Evolutionary conservation across 1,139 yeast genomes (phyloP).

Genomic region (Scheffersomyces insectosa): DNA sequence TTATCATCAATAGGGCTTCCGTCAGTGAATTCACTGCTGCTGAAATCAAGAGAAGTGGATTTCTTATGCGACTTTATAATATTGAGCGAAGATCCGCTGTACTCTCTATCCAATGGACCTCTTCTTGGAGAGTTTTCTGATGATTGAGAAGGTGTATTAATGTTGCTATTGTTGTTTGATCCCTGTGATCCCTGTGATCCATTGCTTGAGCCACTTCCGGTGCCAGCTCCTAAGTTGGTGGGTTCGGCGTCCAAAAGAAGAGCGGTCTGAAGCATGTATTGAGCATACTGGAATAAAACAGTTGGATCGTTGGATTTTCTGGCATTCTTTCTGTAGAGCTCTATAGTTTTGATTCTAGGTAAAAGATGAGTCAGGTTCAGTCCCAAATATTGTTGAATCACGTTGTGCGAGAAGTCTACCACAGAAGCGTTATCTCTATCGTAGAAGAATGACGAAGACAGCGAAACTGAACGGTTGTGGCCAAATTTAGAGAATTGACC

Average conservation of each 20-base stretch:
- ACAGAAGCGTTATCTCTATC: constrained; percentile 38
- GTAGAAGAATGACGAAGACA: constrained; percentile 38
- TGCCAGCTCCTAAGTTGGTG: constrained; percentile 1
- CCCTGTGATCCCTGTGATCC: constrained; percentile 5
- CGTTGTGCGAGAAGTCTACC: constrained; percentile 43
- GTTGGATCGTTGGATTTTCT: constrained; percentile 83
- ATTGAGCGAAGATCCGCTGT: constrained; percentile 7
- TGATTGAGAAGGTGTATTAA: constrained; percentile 15
- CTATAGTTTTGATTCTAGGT: constrained; percentile 85
- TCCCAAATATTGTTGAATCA: constrained; percentile 56
- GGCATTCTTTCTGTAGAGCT: constrained; percentile 83
- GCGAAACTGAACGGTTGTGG: constrained; percentile 42
- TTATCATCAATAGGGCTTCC: constrained; percentile 23
- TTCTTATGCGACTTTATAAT: constrained; percentile 15
- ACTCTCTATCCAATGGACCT: constrained; percentile 14
- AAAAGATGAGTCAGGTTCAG: constrained; percentile 52
- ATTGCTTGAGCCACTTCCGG: neutral
- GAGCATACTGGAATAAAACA: constrained; percentile 86
- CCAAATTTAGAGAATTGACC: constrained; percentile 15
- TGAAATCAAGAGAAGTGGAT: constrained; percentile 14
- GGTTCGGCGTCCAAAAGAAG: constrained; percentile 48
- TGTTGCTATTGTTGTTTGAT: constrained; percentile 2
- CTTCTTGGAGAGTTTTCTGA: constrained; percentile 29
- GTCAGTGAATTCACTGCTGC: neutral
- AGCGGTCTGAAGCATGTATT: constrained; percentile 86